Percentiles rank a stretch among this genome's conserved stretches.
Evolutionary conservation across 1,284 basidiomycete genomes (phyloP).

Genomic region (Phellopilus nigrolimitatus): DNA sequence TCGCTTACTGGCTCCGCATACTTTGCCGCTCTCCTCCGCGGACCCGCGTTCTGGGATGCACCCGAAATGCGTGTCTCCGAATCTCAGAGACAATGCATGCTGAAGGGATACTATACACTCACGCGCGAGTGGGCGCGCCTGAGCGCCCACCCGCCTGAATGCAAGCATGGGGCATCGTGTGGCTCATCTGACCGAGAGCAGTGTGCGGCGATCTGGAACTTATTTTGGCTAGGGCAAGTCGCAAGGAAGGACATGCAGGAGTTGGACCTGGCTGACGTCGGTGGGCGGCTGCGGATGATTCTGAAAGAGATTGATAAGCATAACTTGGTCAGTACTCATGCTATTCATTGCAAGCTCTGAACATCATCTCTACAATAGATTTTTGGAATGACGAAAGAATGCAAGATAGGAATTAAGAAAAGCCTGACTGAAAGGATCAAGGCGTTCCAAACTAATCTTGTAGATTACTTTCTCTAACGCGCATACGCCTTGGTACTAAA

Average conservation of each 20-base stretch:
- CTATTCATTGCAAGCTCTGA: background rate
- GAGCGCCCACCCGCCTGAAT: constrained; percentile 38
- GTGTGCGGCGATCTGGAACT: constrained; percentile 60
- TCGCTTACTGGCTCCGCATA: constrained; percentile 58
- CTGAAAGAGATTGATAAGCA: constrained; percentile 53
- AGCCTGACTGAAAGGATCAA: background rate
- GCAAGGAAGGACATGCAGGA: constrained; percentile 50
- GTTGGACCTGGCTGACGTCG: constrained; percentile 55
- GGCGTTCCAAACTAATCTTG: background rate
- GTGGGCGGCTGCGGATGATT: constrained; percentile 54
- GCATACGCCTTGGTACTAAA: no score
- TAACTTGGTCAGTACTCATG: no score
- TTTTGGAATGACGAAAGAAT: background rate
- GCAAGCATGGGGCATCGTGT: constrained; percentile 57
- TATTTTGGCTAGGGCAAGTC: constrained; percentile 69
- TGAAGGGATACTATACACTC: constrained; percentile 55
- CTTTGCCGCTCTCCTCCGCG: constrained; percentile 58
- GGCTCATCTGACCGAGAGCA: constrained; percentile 64
- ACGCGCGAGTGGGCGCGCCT: constrained; percentile 43
- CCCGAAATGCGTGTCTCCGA: constrained; percentile 42
- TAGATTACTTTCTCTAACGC: background rate
- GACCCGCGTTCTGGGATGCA: background rate
- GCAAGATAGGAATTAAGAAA: background rate
- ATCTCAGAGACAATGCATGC: constrained; percentile 55
- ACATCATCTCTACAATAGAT: background rate